These are phyloP conservation scores for Linnemannia hyalina DNA, from an alignment of 192 early-diverging fungal genomes.

Conservation along the genomic window DNA sequence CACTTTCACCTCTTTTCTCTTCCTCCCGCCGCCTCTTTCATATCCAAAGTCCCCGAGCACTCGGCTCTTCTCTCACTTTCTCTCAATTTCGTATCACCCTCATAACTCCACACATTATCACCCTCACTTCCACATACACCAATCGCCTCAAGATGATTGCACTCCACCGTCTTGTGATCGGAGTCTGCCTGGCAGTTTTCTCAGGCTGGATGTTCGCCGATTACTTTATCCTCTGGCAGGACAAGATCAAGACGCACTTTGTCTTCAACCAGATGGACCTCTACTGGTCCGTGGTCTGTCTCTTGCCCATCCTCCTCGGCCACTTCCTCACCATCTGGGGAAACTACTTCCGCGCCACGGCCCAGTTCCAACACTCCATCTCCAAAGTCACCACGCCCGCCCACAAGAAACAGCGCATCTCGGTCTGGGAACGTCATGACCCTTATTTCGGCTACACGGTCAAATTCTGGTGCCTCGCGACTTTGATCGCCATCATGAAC, in stretches of 20 bases:
- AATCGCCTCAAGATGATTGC: slow-evolving; percentile 9
- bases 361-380: slow-evolving; percentile 47
- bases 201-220: slow-evolving; percentile 34
- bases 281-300: slow-evolving; percentile 45
- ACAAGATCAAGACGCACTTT: slow-evolving; percentile 21
- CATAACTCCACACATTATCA: background rate
- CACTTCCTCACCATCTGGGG: slow-evolving; percentile 56
- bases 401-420: slow-evolving; percentile 23
- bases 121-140: background rate
- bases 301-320: slow-evolving; percentile 43
- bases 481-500: slow-evolving; percentile 19
- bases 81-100: background rate
- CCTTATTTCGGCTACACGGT: slow-evolving; percentile 24
- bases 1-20: background rate
- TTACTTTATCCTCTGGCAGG: slow-evolving; percentile 34
- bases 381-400: slow-evolving; percentile 32
- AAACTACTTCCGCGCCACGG: slow-evolving; percentile 44
- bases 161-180: slow-evolving; percentile 13
- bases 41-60: background rate
- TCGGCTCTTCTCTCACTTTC: background rate
- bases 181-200: slow-evolving; percentile 24
- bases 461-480: slow-evolving; percentile 34
- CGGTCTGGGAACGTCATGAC: slow-evolving; percentile 54
- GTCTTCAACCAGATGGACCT: slow-evolving; percentile 36
- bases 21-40: background rate